Conservation (phyloP, 768 basidiomycete genomes). For the Phlegmacium glaucopus region DNA sequence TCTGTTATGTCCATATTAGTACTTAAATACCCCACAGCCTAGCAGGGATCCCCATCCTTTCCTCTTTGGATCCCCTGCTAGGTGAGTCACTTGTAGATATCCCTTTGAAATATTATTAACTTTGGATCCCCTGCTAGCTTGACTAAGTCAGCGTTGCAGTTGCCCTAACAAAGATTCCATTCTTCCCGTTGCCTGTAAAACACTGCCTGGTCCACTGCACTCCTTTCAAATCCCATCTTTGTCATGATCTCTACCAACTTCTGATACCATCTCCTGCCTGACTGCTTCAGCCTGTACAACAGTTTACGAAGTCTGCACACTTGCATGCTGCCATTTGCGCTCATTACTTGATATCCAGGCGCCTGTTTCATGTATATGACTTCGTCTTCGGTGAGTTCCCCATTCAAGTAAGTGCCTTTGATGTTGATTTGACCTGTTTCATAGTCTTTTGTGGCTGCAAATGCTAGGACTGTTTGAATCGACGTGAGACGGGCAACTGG, state of each 20-base stretch:
- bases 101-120: no score
- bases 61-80: no score
- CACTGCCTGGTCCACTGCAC: constrained; percentile 17
- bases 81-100: no score
- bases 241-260: constrained; percentile 12
- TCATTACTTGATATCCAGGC: constrained; percentile 31
- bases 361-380: constrained; percentile 43
- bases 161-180: no score
- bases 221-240: constrained; percentile 9
- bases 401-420: constrained; percentile 37
- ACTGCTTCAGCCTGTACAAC: constrained; percentile 19
- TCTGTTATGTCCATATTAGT: no score
- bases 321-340: background rate
- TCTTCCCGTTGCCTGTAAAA: constrained; percentile 4
- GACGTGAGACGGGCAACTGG: constrained; percentile 26
- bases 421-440: constrained; percentile 38
- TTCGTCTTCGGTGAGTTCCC: constrained; percentile 29
- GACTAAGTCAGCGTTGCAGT: no score
- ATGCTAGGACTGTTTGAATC: constrained; percentile 25
- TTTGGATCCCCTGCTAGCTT: no score
- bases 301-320: constrained; percentile 25
- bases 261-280: constrained; percentile 17
- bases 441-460: constrained; percentile 27
- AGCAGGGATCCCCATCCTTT: no score
- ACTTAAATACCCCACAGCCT: no score